Conservation (phyloP, 306 rosid species). For the Casuarina glauca region DNA sequence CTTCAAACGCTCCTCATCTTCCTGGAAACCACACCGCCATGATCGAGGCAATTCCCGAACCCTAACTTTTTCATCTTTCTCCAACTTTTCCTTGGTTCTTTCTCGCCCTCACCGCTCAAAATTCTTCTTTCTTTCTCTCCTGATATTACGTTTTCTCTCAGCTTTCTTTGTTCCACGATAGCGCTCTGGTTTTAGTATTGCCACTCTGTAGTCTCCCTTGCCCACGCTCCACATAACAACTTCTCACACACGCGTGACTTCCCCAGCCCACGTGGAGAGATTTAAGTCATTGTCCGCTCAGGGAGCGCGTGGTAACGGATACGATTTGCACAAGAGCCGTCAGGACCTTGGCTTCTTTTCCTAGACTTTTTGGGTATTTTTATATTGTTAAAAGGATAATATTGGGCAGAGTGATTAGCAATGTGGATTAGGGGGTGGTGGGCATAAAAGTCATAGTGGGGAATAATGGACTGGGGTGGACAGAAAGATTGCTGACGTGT, state of each 20-base stretch:
- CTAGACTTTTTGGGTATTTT: constrained; percentile 4
- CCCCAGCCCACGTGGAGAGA: neutral
- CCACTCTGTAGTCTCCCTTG: neutral
- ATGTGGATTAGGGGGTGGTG: no score
- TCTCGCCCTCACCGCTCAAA: constrained; percentile 3
- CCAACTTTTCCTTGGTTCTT: neutral
- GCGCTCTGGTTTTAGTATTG: neutral
- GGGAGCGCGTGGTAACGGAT: neutral
- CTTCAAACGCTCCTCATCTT: neutral
- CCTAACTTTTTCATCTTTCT: constrained; percentile 28
- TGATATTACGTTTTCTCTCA: neutral
- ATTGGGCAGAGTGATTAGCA: neutral
- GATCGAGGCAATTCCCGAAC: constrained; percentile 41
- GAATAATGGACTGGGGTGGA: constrained; percentile 1
- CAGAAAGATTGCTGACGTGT: neutral
- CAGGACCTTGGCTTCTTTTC: constrained; percentile 3
- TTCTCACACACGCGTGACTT: neutral
- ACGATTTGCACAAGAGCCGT: no score
- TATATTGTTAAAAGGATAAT: neutral
- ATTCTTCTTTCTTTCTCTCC: neutral
- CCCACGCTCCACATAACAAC: neutral
- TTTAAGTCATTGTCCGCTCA: no score
- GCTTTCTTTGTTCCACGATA: neutral
- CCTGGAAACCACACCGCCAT: constrained; percentile 5
- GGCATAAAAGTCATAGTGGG: neutral